These are phyloP conservation scores for Coemansia sp. DNA, from an alignment of 192 early-diverging fungal genomes.

Conservation along the genomic window DNA sequence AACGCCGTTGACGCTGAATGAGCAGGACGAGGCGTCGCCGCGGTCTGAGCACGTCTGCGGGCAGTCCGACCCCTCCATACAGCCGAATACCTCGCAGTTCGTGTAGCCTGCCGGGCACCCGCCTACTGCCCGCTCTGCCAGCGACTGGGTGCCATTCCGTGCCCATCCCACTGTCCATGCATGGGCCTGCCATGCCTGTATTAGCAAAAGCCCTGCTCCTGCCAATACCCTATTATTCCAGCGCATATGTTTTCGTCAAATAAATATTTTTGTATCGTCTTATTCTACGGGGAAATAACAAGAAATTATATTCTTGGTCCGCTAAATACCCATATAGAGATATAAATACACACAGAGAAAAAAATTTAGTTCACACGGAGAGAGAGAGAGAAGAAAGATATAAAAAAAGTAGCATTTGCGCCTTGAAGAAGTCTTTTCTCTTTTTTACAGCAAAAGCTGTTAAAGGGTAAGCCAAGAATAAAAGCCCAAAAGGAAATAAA, in stretches of 20 bases:
- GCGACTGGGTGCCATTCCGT: not conserved
- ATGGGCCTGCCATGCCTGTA: conserved; percentile 2
- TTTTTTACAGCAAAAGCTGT: too few species aligned
- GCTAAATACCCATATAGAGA: too few species aligned
- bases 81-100: conserved; percentile 33
- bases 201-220: conserved; percentile 8
- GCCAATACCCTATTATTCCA: conserved; percentile 5
- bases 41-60: conserved; percentile 19
- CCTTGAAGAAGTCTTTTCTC: too few species aligned
- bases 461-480: too few species aligned
- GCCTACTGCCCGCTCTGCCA: not conserved
- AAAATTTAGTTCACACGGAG: too few species aligned
- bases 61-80: conserved; percentile 26
- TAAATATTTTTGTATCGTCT: too few species aligned
- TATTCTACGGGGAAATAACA: too few species aligned
- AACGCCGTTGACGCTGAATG: conserved; percentile 32
- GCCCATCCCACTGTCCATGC: not conserved
- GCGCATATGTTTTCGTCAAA: conserved; percentile 3
- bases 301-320: too few species aligned
- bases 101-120: conserved; percentile 25
- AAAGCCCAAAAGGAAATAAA: too few species aligned
- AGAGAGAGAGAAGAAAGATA: too few species aligned
- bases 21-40: conserved; percentile 10
- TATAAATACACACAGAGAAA: too few species aligned
- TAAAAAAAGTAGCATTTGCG: too few species aligned